Evolutionary conservation across 768 basidiomycete genomes (phyloP).

Genomic region (Boletus coccyginus): DNA sequence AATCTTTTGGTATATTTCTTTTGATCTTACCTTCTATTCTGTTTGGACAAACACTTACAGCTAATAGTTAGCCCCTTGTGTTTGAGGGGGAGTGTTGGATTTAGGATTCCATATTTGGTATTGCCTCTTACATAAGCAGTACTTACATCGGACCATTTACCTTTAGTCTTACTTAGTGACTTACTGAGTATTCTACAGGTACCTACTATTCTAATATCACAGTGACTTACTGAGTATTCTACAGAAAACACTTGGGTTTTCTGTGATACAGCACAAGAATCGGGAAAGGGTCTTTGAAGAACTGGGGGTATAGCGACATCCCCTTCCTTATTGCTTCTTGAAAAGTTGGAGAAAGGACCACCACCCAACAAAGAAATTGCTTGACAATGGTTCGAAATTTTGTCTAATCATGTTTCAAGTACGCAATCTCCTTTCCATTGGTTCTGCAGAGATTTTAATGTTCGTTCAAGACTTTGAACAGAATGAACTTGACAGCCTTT

Average conservation of each 20-base stretch:
- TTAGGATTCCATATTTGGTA: too few species aligned
- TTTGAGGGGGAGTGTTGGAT: too few species aligned
- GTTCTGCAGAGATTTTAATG: background rate
- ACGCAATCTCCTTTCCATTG: constrained; percentile 17
- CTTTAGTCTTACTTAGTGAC: too few species aligned
- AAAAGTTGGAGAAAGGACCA: constrained; percentile 51
- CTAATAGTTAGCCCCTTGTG: too few species aligned
- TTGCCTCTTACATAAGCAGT: too few species aligned
- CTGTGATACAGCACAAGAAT: constrained; percentile 51
- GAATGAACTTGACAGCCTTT: constrained; percentile 51
- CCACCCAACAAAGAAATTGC: constrained; percentile 54
- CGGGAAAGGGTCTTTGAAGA: constrained; percentile 49
- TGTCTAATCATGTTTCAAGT: constrained; percentile 60
- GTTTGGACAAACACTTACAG: too few species aligned
- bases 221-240: too few species aligned
- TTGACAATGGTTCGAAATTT: constrained; percentile 57
- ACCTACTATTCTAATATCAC: too few species aligned
- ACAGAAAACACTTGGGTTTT: constrained; percentile 65
- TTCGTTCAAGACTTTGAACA: constrained; percentile 49
- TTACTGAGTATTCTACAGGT: too few species aligned
- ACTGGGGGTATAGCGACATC: constrained; percentile 64
- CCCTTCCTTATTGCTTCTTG: constrained; percentile 56
- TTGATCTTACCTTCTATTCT: too few species aligned
- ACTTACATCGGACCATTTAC: too few species aligned
- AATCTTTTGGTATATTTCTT: too few species aligned